Percentiles rank a stretch among this genome's conserved stretches.
phyloP scores from a whole-genome alignment of 768 basidiomycete species.

The Baorangia bicolor region DNA sequence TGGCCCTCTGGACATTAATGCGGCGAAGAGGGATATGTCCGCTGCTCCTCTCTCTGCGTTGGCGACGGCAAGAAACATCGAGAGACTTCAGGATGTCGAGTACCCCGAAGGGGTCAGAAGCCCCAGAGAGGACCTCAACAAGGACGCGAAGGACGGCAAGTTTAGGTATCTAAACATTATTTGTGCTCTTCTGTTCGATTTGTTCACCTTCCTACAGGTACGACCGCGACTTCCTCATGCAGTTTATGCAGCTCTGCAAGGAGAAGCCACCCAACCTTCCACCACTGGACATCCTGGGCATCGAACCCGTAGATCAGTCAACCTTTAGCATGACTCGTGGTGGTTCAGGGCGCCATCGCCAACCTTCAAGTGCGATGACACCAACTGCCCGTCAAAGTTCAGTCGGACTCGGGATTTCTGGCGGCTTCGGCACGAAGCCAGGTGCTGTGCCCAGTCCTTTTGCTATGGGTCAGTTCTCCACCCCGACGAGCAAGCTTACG shows the following conservation, averaged over 20 bases:
- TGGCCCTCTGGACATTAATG: slow-evolving; percentile 69
- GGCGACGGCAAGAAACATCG: slow-evolving; percentile 81
- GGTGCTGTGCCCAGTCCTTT: slow-evolving; percentile 31
- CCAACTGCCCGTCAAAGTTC: slow-evolving; percentile 48
- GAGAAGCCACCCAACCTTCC: slow-evolving; percentile 93
- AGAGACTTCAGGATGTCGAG: slow-evolving; percentile 69
- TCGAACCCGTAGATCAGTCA: slow-evolving; percentile 70
- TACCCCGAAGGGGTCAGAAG: slow-evolving; percentile 86
- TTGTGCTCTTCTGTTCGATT: neutral
- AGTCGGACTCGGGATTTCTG: slow-evolving; percentile 44
- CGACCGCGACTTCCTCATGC: slow-evolving; percentile 94
- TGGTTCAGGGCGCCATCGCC: slow-evolving; percentile 62
- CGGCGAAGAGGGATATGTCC: slow-evolving; percentile 42
- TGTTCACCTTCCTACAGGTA: slow-evolving; percentile 55
- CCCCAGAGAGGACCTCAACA: slow-evolving; percentile 83
- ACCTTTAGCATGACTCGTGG: slow-evolving; percentile 54
- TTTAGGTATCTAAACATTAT: slow-evolving; percentile 58
- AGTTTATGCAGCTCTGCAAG: slow-evolving; percentile 93
- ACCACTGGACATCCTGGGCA: slow-evolving; percentile 85
- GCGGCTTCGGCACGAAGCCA: slow-evolving; percentile 32
- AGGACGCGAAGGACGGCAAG: slow-evolving; percentile 80
- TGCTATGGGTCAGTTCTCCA: slow-evolving; percentile 70
- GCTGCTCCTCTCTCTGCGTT: slow-evolving; percentile 53
- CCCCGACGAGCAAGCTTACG: slow-evolving; percentile 53
- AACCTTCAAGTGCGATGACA: slow-evolving; percentile 43